Evolutionary conservation across 257 asterid species (phyloP), one percentile per base, ranked within the genome.

Genomic region (Thymus mandschuricus): DNA sequence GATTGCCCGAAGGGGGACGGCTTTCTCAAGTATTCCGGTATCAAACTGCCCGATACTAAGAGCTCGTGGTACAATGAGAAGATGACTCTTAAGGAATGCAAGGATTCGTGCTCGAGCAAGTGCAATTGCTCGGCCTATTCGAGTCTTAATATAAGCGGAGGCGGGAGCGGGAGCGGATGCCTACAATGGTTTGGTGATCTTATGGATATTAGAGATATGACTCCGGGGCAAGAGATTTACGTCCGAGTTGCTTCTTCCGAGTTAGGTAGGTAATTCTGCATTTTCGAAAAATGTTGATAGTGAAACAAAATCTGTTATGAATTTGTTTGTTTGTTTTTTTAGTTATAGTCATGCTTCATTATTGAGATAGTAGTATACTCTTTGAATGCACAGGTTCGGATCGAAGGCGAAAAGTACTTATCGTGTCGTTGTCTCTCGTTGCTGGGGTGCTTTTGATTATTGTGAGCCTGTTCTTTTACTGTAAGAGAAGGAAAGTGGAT

Each of bases 231-330:
- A 15, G 70, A 50, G 2, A 50, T 72, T 35, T 72, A 62, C 10
- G 63, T 72, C 1, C 28, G 76, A 15, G 13, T 62, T 60, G 63
- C 74, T 44, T 67, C 72, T 30, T 62, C 76, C 1, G 79, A 78
- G 34, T 11, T 62, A 46, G 79, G 58, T 62, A 46, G 79, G 58
- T 44, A 44, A 44, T 3, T 38, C 41, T 38, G 4, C 41, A 38
- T 38, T 38, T 7, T 38, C 21, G 21, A 21, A 21, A 21, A 21
- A 21, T 21, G 21, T 21, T 21, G 21, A 21, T 21, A 21, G 21
- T 21, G 21, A 21, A 21, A 21, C 21, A 21, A 21, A 21, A 21
- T 21, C 41, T 38, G 41, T 38, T 38, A 38, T 38, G 41, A 4
- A 38, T 38, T 38, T 38, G 41, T 0, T 35, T 35, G 40, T 35